Evolutionary conservation across 2,329 filamentous ascomycete species (phyloP), one percentile per base, ranked within the genome.

Genomic region (Talaromyces albobiverticillius): DNA sequence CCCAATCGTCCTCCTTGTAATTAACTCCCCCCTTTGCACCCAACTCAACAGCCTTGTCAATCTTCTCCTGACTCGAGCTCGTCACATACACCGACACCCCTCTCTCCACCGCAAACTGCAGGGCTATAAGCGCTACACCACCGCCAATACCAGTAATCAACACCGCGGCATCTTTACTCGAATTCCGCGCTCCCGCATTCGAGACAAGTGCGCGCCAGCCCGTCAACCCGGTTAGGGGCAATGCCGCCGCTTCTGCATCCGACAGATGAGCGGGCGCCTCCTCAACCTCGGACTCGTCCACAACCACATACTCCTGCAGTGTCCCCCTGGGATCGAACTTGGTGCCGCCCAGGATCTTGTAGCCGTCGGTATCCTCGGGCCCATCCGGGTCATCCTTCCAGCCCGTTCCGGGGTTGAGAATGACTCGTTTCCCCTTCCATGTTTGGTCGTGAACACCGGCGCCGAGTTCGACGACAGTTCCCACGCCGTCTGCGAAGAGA

Each of bases 101-200:
- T 60, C 84, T 74, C 9, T 83, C 90, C 11, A 86, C 84, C 10
- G 84, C 91, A 72, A 95, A 95, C 69, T 90, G 80, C 62, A 96
- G 75, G 5, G 82, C 87, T 76, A 89, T 86, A 53, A 96, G 76
- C 31, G 93, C 93, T 1, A 96, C 93, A 41, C 93, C 93, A 32
- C 93, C 93, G 0, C 93, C 93, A 70, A 97, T 95, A 0, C 93
- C 93, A 4, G 93, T 96, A 40, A 97, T 75, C 29, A 97, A 76
- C 3, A 97, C 79, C 66, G 95, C 95, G 57, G 82, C 76, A 2
- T 89, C 89, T 0, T 70, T 61, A 4, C 67, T 60, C 14, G 73
- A 68, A 53, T 77, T 77, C 45, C 74, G 71, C 60, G 86, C 84
- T 4, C 80, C 82, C 46, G 81, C 85, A 78, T 97, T 97, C 6